Conservation (phyloP, 176 grass and related monocot species). For the Chloris gayana region DNA sequence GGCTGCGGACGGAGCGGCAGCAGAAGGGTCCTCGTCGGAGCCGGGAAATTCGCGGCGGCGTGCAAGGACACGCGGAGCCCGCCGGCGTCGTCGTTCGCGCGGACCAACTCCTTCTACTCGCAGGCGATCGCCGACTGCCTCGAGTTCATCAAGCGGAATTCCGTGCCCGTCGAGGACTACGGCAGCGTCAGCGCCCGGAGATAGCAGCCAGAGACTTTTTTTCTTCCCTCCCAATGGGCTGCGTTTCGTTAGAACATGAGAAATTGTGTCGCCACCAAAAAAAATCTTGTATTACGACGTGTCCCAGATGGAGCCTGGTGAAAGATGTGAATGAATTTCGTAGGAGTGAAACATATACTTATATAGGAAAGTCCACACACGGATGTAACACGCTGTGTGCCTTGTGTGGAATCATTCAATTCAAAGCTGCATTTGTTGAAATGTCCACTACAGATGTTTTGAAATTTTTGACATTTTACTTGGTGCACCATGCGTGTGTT, state of each 20-base stretch:
- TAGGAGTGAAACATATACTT: background rate
- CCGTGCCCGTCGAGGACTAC: constrained; percentile 57
- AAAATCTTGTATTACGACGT: background rate
- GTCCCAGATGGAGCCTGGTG: background rate
- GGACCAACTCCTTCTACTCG: constrained; percentile 80
- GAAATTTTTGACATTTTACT: background rate
- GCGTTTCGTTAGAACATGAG: background rate
- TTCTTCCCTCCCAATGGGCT: background rate
- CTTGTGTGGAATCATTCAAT: constrained; percentile 4
- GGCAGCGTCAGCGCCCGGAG: constrained; percentile 24
- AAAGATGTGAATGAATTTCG: constrained; percentile 6
- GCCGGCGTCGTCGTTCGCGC: constrained; percentile 27
- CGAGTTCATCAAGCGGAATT: constrained; percentile 88
- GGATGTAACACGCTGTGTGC: constrained; percentile 4
- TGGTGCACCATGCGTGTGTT: background rate
- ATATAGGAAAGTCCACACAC: background rate
- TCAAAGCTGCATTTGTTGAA: constrained; percentile 29
- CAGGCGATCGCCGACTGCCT: constrained; percentile 89
- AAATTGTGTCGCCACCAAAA: background rate
- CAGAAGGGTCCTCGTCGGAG: constrained; percentile 39
- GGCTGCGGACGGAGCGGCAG: constrained; percentile 38
- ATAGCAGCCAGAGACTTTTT: background rate
- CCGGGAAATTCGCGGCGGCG: background rate
- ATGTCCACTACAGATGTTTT: background rate
- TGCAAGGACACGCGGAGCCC: constrained; percentile 7